phyloP scores from a whole-genome alignment of 1,284 basidiomycete genomes.

The Sporisorium iseilematis-ciliati region DNA sequence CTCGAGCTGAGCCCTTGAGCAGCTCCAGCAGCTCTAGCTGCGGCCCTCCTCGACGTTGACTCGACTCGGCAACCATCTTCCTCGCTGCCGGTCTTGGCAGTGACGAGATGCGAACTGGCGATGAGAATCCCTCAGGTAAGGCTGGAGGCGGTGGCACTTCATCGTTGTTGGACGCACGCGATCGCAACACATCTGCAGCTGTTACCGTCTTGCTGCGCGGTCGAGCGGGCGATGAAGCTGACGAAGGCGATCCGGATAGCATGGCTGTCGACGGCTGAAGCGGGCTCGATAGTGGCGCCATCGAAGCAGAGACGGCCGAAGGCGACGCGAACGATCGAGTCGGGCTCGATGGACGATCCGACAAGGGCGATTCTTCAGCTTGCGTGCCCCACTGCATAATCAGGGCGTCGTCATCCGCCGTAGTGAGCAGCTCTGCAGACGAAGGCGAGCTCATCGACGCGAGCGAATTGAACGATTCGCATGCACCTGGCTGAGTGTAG shows the following conservation, averaged over 20 bases:
- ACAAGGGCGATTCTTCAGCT: slow-evolving; percentile 16
- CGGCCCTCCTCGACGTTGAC: slow-evolving; percentile 32
- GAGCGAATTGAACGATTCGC: slow-evolving; percentile 32
- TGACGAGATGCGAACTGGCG: slow-evolving; percentile 18
- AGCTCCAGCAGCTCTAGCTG: slow-evolving; percentile 25
- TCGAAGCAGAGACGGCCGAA: background rate
- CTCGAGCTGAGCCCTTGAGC: slow-evolving; percentile 14
- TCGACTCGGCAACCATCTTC: slow-evolving; percentile 30
- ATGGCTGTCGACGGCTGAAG: slow-evolving; percentile 7
- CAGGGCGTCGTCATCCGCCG: slow-evolving; percentile 19
- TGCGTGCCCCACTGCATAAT: slow-evolving; percentile 44
- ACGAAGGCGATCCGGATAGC: slow-evolving; percentile 4
- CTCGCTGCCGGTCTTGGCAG: slow-evolving; percentile 6
- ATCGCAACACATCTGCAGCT: slow-evolving; percentile 26
- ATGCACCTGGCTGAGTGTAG: slow-evolving; percentile 27
- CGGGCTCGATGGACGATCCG: background rate
- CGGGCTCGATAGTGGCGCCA: slow-evolving; percentile 23
- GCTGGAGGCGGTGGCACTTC: background rate
- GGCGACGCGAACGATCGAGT: background rate
- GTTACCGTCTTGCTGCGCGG: slow-evolving; percentile 40
- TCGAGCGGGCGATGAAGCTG: slow-evolving; percentile 15
- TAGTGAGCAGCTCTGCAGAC: slow-evolving; percentile 17
- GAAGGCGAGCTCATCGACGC: slow-evolving; percentile 24
- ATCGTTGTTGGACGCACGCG: slow-evolving; percentile 4
- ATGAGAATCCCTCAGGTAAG: slow-evolving; percentile 8